These are phyloP conservation scores for Populus hybrid DNA, from an alignment of 441 rosid species.

Conservation along the genomic window DNA sequence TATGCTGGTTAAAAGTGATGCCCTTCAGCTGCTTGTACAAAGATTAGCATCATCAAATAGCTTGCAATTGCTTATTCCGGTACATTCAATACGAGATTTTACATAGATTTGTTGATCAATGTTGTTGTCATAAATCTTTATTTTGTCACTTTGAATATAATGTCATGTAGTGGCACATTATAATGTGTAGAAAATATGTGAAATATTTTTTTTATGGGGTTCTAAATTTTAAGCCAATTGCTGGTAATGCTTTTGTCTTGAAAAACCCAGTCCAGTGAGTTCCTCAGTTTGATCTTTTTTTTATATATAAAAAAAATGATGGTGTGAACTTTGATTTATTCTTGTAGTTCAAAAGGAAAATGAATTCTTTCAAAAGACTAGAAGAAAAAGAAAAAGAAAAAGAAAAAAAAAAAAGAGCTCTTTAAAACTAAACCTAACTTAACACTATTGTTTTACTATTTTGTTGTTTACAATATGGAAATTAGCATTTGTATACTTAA, in stretches of 20 bases:
- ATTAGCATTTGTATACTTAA: too few relatives aligned
- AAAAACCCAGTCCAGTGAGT: not conserved
- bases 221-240: constrained; percentile 5
- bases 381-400: not conserved
- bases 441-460: too few relatives aligned
- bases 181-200: not conserved
- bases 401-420: too few relatives aligned
- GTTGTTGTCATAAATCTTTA: constrained; percentile 17
- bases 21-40: constrained; percentile 70
- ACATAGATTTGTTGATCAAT: too few relatives aligned
- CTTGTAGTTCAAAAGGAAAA: not conserved
- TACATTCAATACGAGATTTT: constrained; percentile 30
- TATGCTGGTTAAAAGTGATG: constrained; percentile 70
- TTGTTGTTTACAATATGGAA: too few relatives aligned
- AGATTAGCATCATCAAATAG: constrained; percentile 73
- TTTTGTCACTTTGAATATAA: not conserved
- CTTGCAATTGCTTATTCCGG: constrained; percentile 92
- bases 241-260: constrained; percentile 3
- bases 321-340: not conserved
- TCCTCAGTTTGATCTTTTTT: not conserved
- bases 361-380: not conserved
- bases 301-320: too few relatives aligned
- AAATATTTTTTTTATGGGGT: not conserved
- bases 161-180: not conserved
- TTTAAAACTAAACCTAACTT: too few relatives aligned